Evolutionary conservation across 331 rosid genomes (phyloP), one percentile per base, ranked within the genome.

Genomic region (Malus hybrid): DNA sequence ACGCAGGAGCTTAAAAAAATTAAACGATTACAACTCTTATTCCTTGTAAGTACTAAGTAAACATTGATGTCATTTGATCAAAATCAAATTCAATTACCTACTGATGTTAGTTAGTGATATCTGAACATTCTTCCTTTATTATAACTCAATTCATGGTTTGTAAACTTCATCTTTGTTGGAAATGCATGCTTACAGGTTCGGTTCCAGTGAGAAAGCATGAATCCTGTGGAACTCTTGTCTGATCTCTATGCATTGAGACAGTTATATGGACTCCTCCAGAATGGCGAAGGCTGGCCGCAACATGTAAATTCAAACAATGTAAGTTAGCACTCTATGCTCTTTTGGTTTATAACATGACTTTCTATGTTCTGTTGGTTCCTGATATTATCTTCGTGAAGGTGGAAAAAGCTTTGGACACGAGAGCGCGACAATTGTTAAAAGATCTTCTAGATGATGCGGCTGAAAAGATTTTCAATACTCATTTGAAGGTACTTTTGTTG

Each of bases 391-490:
- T 24, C 13, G 3, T 1, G 14, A 29, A 14, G 32, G 10, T 31
- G 27, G 69, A 61, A 3, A 64, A 9, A 33, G 69, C 76, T 90
- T 80, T 89, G 83, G 81, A 83, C 79, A 85, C 72, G 74, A 82
- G 81, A 62, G 95, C 93, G 50, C 80, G 67, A 72, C 64, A 63
- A 18, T 76, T 91, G 7, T 82, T 91, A 72, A 91, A 83, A 75
- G 65, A 65, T 74, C 77, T 91, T 73, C 83, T 89, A 14, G 97
- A 89, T 78, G 83, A 77, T 54, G 86, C 95, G 29, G 78, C 89
- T 69, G 85, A 85, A 7, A 52, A 69, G 85, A 76, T 86, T 80
- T 70, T 81, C 13, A 87, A 79, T 79, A 65, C 86, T 64, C 84
- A 50, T 44, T 85, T 78, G 66, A 85, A 89, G 89, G 97, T 89